These are phyloP conservation scores for Solanum chiquidenum DNA, from an alignment of 257 asterid genomes.

Conservation along the genomic window DNA sequence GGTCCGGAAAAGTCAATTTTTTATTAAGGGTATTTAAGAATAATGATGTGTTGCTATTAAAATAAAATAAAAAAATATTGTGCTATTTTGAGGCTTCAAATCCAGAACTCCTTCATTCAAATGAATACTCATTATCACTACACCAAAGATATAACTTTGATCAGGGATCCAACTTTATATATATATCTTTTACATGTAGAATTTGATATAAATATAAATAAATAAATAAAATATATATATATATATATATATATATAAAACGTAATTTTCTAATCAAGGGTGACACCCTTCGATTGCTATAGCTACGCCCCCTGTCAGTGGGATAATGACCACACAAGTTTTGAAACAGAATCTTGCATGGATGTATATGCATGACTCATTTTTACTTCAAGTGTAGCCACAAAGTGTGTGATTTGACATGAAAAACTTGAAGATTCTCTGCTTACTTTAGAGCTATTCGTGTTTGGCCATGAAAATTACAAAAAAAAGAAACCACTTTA, in stretches of 20 bases:
- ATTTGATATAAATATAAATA: too few species aligned
- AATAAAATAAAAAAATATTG: too few species aligned
- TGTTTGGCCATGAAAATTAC: not conserved
- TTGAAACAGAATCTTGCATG: not conserved
- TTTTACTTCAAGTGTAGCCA: not conserved
- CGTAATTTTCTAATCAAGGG: too few species aligned
- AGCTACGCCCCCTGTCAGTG: too few species aligned
- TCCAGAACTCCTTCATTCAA: too few species aligned
- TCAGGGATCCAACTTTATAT: not conserved
- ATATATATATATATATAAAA: too few species aligned
- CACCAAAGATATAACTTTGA: not conserved
- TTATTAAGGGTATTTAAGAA: too few species aligned
- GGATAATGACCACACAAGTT: not conserved
- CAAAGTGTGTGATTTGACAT: not conserved
- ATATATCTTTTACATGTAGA: too few species aligned
- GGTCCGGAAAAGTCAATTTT: not conserved
- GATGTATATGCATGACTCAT: not conserved
- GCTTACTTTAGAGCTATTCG: not conserved
- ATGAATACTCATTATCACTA: not conserved
- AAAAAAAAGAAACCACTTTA: not conserved
- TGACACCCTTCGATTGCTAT: too few species aligned
- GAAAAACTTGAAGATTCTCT: not conserved
- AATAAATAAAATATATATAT: too few species aligned
- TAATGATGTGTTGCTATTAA: too few species aligned
- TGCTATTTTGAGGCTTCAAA: not conserved